Base-by-base conservation (phyloP, 805 yeast species). In the Saturnispora sanitii region DNA sequence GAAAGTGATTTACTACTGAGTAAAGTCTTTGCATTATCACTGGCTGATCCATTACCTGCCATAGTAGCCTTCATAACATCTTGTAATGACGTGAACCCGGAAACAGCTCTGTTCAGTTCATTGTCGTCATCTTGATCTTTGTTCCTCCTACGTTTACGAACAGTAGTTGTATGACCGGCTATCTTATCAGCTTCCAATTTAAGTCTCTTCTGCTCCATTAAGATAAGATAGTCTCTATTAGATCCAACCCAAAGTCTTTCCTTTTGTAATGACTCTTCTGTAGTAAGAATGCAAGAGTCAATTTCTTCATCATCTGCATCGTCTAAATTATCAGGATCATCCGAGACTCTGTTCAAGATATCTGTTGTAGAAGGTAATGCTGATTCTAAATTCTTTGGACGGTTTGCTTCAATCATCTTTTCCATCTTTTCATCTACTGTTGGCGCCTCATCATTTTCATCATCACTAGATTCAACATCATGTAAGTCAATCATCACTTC, bases 161-260 rank as follows among this genome's bases (percentile, higher is more conserved):
- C 61, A 46, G 65, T 64, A 45, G 65, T 64, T 3, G 73, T 68
- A 46, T 82, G 83, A 4, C 97, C 98, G 0, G 90, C 81, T 23
- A 84, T 73, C 44, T 73, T 76, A 61, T 92, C 97, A 0, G 95
- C 92, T 56, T 87, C 95, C 39, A 72, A 71, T 56, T 88, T 85
- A 45, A 90, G 66, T 46, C 88, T 66, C 54, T 85, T 87, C 50
- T 76, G 75, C 52, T 90, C 96, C 60, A 86, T 95, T 36, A 82
- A 92, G 7, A 85, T 57, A 41, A 92, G 62, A 55, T 75, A 92
- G 22, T 88, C 97, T 45, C 82, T 83, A 59, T 94, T 88, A 30
- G 85, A 68, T 2, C 92, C 88, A 40, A 82, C 77, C 97, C 98
- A 92, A 3, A 88, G 75, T 45, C 82, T 70, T 49, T 86, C 88